Conservation (phyloP, 768 basidiomycete species). For the Russula abietina region DNA sequence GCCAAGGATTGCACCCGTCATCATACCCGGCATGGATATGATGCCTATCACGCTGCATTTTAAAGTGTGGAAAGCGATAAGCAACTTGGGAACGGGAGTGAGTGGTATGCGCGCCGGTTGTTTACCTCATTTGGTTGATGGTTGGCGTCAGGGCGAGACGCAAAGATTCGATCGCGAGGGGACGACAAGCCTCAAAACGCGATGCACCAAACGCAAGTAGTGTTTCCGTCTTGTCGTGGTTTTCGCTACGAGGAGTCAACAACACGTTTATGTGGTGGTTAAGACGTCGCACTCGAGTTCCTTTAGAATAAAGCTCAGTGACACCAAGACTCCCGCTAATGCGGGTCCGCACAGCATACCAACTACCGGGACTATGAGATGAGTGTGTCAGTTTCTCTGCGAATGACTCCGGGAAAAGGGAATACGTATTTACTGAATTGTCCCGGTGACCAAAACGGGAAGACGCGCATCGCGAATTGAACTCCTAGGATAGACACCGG, state of each 20-base stretch:
- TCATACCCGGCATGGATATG: conserved; percentile 84
- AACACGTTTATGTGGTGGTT: background rate
- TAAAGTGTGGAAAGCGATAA: background rate
- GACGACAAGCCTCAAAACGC: conserved; percentile 76
- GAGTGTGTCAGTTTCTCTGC: background rate
- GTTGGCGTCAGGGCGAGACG: conserved; percentile 72
- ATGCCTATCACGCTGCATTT: conserved; percentile 59
- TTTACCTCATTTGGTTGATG: conserved; percentile 80
- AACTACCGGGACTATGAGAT: conserved; percentile 59
- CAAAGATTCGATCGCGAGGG: conserved; percentile 71
- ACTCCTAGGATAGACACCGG: conserved; percentile 75
- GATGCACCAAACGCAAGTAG: conserved; percentile 84
- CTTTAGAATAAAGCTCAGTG: conserved; percentile 60
- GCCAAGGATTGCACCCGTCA: conserved; percentile 88
- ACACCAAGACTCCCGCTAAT: conserved; percentile 69
- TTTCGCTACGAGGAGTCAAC: conserved; percentile 47
- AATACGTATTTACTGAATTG: conserved; percentile 38
- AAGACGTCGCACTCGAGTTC: conserved; percentile 58
- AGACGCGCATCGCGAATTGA: conserved; percentile 68
- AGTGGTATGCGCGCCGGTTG: background rate
- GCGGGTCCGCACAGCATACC: conserved; percentile 85
- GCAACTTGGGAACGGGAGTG: background rate
- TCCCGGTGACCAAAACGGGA: conserved; percentile 74
- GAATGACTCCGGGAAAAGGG: background rate
- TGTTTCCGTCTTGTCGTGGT: conserved; percentile 78